Evolutionary conservation across 2,329 filamentous ascomycete genomes (phyloP).

Genomic region (Aspergillus oerlinghausenensis): DNA sequence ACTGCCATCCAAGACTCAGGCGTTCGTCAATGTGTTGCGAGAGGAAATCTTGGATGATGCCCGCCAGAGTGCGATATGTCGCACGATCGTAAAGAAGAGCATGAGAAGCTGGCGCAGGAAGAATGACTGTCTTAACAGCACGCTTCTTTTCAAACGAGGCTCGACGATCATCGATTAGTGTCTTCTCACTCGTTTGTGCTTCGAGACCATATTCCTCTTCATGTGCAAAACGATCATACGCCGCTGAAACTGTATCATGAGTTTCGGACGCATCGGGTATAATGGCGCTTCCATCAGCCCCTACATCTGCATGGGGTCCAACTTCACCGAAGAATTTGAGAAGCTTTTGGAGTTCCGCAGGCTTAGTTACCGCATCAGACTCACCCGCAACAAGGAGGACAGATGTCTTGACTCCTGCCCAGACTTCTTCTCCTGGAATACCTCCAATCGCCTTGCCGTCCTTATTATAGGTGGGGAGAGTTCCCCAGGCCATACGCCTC

Average conservation of each 20-base stretch:
- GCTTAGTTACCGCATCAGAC: slow-evolving; percentile 70
- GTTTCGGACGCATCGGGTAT: slow-evolving; percentile 30
- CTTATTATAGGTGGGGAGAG: slow-evolving; percentile 55
- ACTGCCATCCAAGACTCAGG: slow-evolving; percentile 81
- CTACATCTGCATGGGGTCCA: slow-evolving; percentile 18
- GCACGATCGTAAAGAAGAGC: slow-evolving; percentile 76
- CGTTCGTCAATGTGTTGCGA: slow-evolving; percentile 68
- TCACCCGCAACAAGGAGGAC: slow-evolving; percentile 76
- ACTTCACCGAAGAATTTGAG: slow-evolving; percentile 37
- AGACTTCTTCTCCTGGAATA: slow-evolving; percentile 64
- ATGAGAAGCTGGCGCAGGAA: slow-evolving; percentile 76
- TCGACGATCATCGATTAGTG: slow-evolving; percentile 2
- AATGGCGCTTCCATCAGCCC: slow-evolving; percentile 20
- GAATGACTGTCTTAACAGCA: slow-evolving; percentile 62
- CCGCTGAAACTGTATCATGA: slow-evolving; percentile 17
- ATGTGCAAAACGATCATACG: slow-evolving; percentile 17
- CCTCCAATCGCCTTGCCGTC: slow-evolving; percentile 54
- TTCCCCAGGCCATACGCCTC: slow-evolving; percentile 72
- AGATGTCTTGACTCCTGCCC: slow-evolving; percentile 68
- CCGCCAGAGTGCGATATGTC: slow-evolving; percentile 70
- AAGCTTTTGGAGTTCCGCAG: slow-evolving; percentile 66
- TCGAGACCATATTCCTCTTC: slow-evolving; percentile 26
- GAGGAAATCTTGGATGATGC: slow-evolving; percentile 79
- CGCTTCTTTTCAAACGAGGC: slow-evolving; percentile 36
- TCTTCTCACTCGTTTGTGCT: slow-evolving; percentile 17